phyloP scores from a whole-genome alignment of 73 alveolate species.

The Uronychia binucleata region DNA sequence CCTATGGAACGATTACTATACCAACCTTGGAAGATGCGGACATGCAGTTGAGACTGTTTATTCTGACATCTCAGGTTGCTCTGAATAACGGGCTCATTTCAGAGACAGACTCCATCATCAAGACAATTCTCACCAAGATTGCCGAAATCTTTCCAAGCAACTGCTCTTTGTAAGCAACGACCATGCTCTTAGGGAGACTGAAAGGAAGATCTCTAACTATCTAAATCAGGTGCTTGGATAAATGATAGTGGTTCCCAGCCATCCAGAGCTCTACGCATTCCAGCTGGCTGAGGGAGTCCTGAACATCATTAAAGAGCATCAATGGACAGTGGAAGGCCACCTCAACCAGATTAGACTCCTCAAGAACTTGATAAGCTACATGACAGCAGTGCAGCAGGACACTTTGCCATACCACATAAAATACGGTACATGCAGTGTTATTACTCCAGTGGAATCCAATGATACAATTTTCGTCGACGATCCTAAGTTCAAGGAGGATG shows the following conservation, averaged over 20 bases:
- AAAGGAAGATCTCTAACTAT: slow-evolving; percentile 54
- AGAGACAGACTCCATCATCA: slow-evolving; percentile 86
- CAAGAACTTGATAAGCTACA: slow-evolving; percentile 61
- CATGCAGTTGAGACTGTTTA: slow-evolving; percentile 76
- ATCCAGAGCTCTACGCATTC: slow-evolving; percentile 84
- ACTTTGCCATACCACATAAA: slow-evolving; percentile 71
- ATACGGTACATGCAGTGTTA: slow-evolving; percentile 25
- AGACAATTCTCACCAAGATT: slow-evolving; percentile 70
- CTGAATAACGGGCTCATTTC: slow-evolving; percentile 82
- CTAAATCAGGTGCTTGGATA: slow-evolving; percentile 73
- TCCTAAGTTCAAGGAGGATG: slow-evolving; percentile 66
- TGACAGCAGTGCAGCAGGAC: slow-evolving; percentile 75
- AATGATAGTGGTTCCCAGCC: slow-evolving; percentile 84
- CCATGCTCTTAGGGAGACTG: slow-evolving; percentile 29
- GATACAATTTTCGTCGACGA: slow-evolving; percentile 91
- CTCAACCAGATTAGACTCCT: slow-evolving; percentile 57
- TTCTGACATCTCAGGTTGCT: slow-evolving; percentile 84
- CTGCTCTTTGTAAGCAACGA: not conserved
- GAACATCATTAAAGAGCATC: slow-evolving; percentile 58
- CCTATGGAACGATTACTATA: slow-evolving; percentile 91
- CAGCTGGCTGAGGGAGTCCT: slow-evolving; percentile 78
- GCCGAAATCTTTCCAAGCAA: slow-evolving; percentile 55
- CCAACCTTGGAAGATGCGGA: slow-evolving; percentile 83
- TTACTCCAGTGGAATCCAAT: slow-evolving; percentile 82
- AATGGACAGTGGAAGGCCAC: slow-evolving; percentile 58